These are phyloP conservation scores for Diaporthe helianthi DNA, from an alignment of 2,329 filamentous ascomycete genomes.

Conservation along the genomic window DNA sequence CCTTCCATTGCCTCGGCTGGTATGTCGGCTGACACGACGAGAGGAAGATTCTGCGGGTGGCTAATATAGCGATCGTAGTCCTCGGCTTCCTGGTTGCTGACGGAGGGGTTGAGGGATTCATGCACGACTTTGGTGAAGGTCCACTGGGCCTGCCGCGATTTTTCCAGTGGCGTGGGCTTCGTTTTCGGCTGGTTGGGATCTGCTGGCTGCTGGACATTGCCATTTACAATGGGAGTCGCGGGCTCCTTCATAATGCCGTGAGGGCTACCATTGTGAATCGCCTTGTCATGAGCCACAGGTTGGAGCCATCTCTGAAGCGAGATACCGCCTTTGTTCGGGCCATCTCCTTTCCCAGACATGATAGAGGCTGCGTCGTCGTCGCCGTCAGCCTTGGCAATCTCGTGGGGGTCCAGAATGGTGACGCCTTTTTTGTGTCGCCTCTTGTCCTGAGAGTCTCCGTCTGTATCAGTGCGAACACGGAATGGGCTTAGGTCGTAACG, in stretches of 20 bases:
- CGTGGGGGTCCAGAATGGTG: constrained; percentile 69
- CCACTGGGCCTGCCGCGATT: constrained; percentile 84
- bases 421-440: constrained; percentile 72
- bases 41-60: constrained; percentile 86
- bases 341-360: constrained; percentile 46
- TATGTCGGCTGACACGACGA: constrained; percentile 76
- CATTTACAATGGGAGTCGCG: constrained; percentile 35
- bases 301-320: constrained; percentile 70
- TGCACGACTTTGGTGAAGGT: constrained; percentile 86
- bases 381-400: constrained; percentile 42
- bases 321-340: constrained; percentile 53
- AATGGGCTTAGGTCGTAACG: constrained; percentile 90
- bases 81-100: constrained; percentile 76
- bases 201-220: constrained; percentile 34
- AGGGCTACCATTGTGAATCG: constrained; percentile 37
- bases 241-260: constrained; percentile 66
- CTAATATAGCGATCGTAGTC: constrained; percentile 90
- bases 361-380: constrained; percentile 52
- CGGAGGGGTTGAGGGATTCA: constrained; percentile 84
- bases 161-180: constrained; percentile 71
- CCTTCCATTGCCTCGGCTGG: constrained; percentile 60
- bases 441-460: constrained; percentile 66
- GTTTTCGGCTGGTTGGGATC: constrained; percentile 45
- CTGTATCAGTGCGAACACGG: constrained; percentile 67
- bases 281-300: constrained; percentile 48